Base-by-base conservation (phyloP, 2,329 filamentous ascomycete species). In the Apiospora rasikravindrae region DNA sequence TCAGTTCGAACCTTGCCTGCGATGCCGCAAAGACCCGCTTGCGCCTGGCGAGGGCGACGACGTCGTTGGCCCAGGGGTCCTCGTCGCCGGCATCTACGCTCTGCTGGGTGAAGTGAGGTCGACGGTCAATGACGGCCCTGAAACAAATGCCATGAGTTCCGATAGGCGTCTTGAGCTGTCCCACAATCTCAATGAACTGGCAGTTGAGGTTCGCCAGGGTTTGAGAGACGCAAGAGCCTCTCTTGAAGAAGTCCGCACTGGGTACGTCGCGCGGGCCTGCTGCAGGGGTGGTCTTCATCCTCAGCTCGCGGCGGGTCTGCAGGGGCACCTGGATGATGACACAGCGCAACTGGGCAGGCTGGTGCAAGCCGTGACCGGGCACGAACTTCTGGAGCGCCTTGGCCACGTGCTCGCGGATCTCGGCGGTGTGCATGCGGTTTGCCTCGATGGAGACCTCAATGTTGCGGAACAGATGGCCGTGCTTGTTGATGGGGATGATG, bases 371-470 rank as follows among this genome's bases (percentile, higher is more conserved):
- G 11, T 71, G 29, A 1, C 73, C 74, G 8, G 77, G 77, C 10
- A 76, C 66, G 74, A 86, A 86, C 68, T 81, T 77, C 40, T 76
- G 71, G 45, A 87, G 79, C 10, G 84, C 84, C 3, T 75, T 71
- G 1, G 79, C 79, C 78, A 86, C 79, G 69, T 70, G 74, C 40
- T 67, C 57, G 67, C 76, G 72, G 72, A 81, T 78, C 14, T 73
- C 61, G 14, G 10, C n/a, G 22, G 40, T 51, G 1, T 72, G 73
- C 2, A 79, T 81, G 6, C 85, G 83, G 72, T 84, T 86, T 10
- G 78, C 74, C 69, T 87, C 83, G 0, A 87, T 81, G 51, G 84
- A 81, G 53, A 89, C 78, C 69, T 78, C 78, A 69, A 88, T 76
- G 66, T 80, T 78, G 2, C 85, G 83, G 47, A 88, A 80, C 26